These are phyloP conservation scores for Artemisia annua DNA, from an alignment of 129 eudicot genomes.

Conservation along the genomic window DNA sequence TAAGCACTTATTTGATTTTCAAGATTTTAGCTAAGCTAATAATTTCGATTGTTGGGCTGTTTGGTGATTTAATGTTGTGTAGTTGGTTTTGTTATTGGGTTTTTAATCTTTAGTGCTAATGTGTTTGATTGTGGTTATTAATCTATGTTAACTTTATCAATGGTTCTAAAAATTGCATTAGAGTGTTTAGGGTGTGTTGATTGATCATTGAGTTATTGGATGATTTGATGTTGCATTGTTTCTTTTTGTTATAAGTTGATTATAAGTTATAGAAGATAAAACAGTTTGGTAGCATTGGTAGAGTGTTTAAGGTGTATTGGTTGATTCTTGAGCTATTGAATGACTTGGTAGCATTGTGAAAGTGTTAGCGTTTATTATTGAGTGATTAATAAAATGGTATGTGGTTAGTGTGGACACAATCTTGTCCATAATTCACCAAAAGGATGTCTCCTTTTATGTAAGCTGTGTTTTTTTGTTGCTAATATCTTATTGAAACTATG, in stretches of 20 bases:
- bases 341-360: neutral
- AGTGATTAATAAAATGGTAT: too few relatives aligned
- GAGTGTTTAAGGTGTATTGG: neutral
- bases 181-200: neutral
- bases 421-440: neutral
- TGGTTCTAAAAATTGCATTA: neutral
- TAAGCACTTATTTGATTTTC: too few relatives aligned
- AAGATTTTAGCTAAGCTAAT: too few relatives aligned
- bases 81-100: too few relatives aligned
- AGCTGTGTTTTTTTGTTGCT: neutral
- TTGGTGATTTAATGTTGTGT: too few relatives aligned
- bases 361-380: neutral
- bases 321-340: neutral
- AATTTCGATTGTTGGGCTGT: too few relatives aligned
- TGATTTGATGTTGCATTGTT: too few relatives aligned
- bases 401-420: slow-evolving; percentile 8
- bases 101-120: neutral
- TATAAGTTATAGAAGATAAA: neutral
- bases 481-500: slow-evolving; percentile 20
- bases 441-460: slow-evolving; percentile 11
- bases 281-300: too few relatives aligned
- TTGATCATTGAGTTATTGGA: too few relatives aligned
- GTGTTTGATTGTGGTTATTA: neutral
- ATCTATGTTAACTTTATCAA: neutral
- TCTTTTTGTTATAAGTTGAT: neutral